Evolutionary conservation across 441 rosid species (phyloP), one percentile per base, ranked within the genome.

Genomic region (Lepidium campestre): DNA sequence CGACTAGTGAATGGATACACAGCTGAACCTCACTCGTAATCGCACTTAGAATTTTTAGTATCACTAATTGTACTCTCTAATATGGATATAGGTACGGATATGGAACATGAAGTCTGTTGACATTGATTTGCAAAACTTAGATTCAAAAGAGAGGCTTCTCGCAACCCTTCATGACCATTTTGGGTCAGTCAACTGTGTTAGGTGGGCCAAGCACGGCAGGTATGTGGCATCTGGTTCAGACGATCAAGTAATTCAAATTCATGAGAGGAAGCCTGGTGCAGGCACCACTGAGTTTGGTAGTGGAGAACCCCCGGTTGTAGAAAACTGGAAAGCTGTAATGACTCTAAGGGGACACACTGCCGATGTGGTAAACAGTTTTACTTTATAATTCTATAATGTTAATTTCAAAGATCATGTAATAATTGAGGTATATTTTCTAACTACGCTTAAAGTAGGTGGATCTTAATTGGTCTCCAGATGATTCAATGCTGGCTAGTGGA

Each of bases 391-490:
- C 11, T 39, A 0, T 10, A 27, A 10, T 22, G 44, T 14, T 39
- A 3, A 10, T 31, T 17, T 47, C 56, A 47, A 9, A 23, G 62
- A 54, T 57, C 65, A 69, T 75, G 25, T 65, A 82, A 80, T 86
- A 80, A 85, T 79, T 72, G 74, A 76, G 77, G 70, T 57, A 49
- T 34, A 73, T 52, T 27, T 73, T 67, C 45, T 77, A 71, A 74
- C 64, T 70, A 68, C 80, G 91, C 85, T 68, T 89, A 76, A 86
- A 88, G 97, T 94, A 94, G 99, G 99, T 94, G 88, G 99, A 94
- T 94, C 95, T 91, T 77, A 94, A 94, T 80, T 94, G 99, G 99
- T 94, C 99, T 75, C 96, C 98, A 62, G 99, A 94, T 86, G 99
- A 94, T 75, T 86, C 85, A 35, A 86, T 80, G 78, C 71, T 94